Percentiles rank a stretch among this genome's conserved stretches.
These are phyloP conservation scores for Eutrema heterophyllum DNA, from an alignment of 345 rosid species.

Conservation along the genomic window DNA sequence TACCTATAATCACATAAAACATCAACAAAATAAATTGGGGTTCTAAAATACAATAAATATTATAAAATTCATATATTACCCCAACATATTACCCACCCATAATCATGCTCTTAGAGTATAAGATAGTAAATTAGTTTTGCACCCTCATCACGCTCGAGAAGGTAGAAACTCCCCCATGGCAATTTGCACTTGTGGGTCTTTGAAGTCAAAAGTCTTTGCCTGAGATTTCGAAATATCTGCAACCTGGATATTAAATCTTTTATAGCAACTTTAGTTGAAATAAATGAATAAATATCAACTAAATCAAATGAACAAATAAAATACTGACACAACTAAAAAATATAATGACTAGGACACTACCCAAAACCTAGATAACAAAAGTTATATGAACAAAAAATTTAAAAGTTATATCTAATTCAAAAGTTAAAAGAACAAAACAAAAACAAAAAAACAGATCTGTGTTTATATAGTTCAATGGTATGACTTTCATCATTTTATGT, in stretches of 20 bases:
- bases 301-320: not conserved
- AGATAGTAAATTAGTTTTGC: not conserved
- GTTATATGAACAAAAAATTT: too few species aligned
- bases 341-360: not conserved
- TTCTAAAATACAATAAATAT: too few species aligned
- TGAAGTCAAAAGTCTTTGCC: slow-evolving; percentile 20
- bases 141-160: not conserved
- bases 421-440: not conserved
- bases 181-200: not conserved
- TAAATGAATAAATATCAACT: not conserved
- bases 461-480: not conserved
- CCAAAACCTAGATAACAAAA: too few species aligned
- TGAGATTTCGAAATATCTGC: slow-evolving; percentile 8
- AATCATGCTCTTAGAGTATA: not conserved
- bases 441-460: not conserved
- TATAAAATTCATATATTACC: too few species aligned
- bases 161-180: not conserved
- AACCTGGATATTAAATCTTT: not conserved
- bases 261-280: slow-evolving; percentile 21
- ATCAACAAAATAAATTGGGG: too few species aligned
- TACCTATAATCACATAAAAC: too few species aligned
- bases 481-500: too few species aligned
- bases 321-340: not conserved
- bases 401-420: not conserved
- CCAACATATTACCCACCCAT: too few species aligned